phyloP scores from a whole-genome alignment of 1,139 yeast genomes.

The Blastobotrys arbuscula region DNA sequence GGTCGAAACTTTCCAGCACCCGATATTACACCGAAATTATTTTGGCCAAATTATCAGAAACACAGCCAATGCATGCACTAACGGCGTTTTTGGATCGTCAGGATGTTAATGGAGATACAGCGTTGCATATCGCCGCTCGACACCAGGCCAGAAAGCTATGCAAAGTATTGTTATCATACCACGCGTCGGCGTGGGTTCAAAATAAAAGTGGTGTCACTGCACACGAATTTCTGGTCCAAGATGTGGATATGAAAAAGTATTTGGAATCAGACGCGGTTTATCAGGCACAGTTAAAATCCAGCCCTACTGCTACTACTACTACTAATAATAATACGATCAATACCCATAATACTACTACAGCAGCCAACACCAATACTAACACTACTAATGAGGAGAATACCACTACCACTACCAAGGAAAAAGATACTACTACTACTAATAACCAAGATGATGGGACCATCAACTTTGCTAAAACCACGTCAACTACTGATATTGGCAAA shows the following conservation, averaged over 20 bases:
- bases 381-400: not conserved
- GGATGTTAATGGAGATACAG: constrained; percentile 82
- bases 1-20: constrained; percentile 66
- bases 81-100: constrained; percentile 63
- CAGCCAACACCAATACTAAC: constrained; percentile 1
- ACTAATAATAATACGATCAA: not conserved
- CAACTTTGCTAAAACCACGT: not conserved
- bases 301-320: constrained; percentile 16
- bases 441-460: too few species aligned
- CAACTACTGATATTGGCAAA: constrained; percentile 3
- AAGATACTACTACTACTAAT: too few species aligned
- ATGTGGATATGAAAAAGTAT: constrained; percentile 32
- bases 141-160: constrained; percentile 71
- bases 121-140: constrained; percentile 75
- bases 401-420: not conserved
- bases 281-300: constrained; percentile 19
- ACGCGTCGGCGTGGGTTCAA: constrained; percentile 63
- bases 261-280: constrained; percentile 11
- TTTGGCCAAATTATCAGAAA: constrained; percentile 63
- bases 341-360: not conserved
- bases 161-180: constrained; percentile 63
- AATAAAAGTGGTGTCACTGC: constrained; percentile 71
- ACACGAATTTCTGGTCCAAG: constrained; percentile 58
- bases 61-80: constrained; percentile 46
- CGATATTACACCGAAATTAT: constrained; percentile 76